A percentile compares a stretch with the other conserved stretches of the same genome.
These are phyloP conservation scores for Penicillium paradoxum DNA, from an alignment of 495 filamentous ascomycete genomes.

Conservation along the genomic window DNA sequence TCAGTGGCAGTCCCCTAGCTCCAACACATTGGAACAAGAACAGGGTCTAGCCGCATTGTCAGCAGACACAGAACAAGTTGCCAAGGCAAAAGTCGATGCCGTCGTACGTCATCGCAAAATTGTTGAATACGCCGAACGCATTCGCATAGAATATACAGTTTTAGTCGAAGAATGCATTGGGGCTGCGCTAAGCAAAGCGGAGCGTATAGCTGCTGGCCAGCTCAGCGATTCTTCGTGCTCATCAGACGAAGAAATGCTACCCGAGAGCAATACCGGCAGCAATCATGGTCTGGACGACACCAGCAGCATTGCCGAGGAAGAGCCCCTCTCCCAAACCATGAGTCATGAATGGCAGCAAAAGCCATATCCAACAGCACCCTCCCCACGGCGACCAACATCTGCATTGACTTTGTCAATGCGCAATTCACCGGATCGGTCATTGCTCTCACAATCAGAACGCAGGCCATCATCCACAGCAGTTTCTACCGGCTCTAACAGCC, in stretches of 20 bases:
- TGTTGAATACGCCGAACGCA: conserved; percentile 92
- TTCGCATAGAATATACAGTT: conserved; percentile 85
- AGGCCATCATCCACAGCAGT: conserved; percentile 57
- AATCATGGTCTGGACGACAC: background rate
- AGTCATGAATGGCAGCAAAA: conserved; percentile 6
- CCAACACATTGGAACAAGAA: conserved; percentile 89
- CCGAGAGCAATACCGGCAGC: conserved; percentile 19
- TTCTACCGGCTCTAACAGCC: conserved; percentile 81
- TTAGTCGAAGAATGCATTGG: conserved; percentile 93
- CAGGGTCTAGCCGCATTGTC: conserved; percentile 84
- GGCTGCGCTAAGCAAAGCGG: conserved; percentile 85
- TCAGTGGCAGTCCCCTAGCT: conserved; percentile 91
- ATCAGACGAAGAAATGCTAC: conserved; percentile 43
- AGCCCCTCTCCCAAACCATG: conserved; percentile 2
- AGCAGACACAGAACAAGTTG: conserved; percentile 76
- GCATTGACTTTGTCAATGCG: conserved; percentile 43
- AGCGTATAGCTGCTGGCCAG: conserved; percentile 76
- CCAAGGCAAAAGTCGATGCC: conserved; percentile 85
- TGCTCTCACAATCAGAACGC: conserved; percentile 32
- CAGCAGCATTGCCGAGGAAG: background rate
- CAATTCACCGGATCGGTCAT: conserved; percentile 32
- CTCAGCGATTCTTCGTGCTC: conserved; percentile 71
- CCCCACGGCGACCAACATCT: conserved; percentile 29
- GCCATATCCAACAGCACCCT: conserved; percentile 16
- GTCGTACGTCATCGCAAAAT: conserved; percentile 87